Percentiles rank a stretch among this genome's conserved stretches.
phyloP scores from a whole-genome alignment of 306 rosid species.

The Lagenaria siceraria region DNA sequence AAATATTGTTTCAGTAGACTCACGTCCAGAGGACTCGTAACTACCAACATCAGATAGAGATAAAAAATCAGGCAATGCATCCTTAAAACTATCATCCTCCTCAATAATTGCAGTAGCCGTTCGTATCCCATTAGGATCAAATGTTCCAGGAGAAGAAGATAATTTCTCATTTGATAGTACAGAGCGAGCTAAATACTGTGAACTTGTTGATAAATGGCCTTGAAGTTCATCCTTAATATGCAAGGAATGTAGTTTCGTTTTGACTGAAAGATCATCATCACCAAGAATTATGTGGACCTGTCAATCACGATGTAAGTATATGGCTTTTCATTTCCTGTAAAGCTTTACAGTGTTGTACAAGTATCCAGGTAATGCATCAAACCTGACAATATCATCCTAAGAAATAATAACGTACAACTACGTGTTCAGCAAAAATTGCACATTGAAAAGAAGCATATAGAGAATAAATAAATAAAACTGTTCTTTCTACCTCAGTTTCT shows the following conservation, averaged over 20 bases:
- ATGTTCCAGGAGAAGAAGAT: conserved; percentile 22
- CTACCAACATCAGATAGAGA: conserved; percentile 44
- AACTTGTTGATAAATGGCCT: conserved; percentile 45
- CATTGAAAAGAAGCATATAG: not conserved
- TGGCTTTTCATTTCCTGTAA: not conserved
- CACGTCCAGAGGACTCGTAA: conserved; percentile 28
- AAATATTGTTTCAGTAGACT: conserved; percentile 36
- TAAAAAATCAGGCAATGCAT: conserved; percentile 83
- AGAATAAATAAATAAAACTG: not conserved
- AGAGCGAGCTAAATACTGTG: conserved; percentile 75
- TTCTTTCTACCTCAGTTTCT: not conserved
- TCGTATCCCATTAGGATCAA: conserved; percentile 39
- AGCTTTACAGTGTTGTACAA: not conserved
- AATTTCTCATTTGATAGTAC: conserved; percentile 43
- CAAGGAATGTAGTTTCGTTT: conserved; percentile 75
- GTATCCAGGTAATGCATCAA: not conserved
- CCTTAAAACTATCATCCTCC: conserved; percentile 70
- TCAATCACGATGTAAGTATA: conserved; percentile 9
- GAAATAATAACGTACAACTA: not conserved
- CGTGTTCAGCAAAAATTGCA: not conserved
- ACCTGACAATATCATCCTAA: not conserved
- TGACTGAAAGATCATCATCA: conserved; percentile 54
- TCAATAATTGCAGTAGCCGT: conserved; percentile 28
- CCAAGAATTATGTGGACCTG: conserved; percentile 62
- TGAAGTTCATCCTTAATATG: conserved; percentile 88